phyloP scores from a whole-genome alignment of 1,284 basidiomycete genomes.

The Blastosporella zonata region DNA sequence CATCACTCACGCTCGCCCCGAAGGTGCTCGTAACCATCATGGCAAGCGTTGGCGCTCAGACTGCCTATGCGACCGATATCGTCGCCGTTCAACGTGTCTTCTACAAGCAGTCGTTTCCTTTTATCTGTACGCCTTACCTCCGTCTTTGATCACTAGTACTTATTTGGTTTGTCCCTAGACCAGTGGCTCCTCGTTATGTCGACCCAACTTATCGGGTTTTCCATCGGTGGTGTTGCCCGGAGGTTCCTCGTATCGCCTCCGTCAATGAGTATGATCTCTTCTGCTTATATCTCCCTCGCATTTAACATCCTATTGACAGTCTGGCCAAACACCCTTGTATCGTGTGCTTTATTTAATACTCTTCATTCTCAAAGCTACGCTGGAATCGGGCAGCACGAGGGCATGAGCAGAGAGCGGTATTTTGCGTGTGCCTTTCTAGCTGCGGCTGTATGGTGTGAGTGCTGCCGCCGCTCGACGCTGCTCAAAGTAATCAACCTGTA shows the following conservation, averaged over 20 bases:
- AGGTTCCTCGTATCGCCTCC: conserved; percentile 74
- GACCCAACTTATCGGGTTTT: conserved; percentile 69
- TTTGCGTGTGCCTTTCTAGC: conserved; percentile 40
- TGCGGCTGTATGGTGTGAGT: conserved; percentile 61
- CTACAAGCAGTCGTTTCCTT: conserved; percentile 41
- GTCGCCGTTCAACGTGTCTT: conserved; percentile 61
- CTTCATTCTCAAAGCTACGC: conserved; percentile 62
- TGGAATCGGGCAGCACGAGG: conserved; percentile 62
- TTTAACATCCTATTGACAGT: conserved; percentile 35
- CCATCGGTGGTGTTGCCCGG: conserved; percentile 59
- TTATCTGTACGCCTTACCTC: conserved; percentile 23
- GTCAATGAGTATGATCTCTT: conserved; percentile 55
- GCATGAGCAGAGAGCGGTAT: conserved; percentile 72
- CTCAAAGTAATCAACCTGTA: background rate
- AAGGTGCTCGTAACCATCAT: conserved; percentile 62
- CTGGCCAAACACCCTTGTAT: conserved; percentile 79
- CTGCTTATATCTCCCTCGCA: background rate
- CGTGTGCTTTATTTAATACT: conserved; percentile 76
- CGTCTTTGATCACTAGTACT: conserved; percentile 7
- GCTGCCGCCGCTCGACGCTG: background rate
- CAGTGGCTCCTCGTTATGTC: conserved; percentile 61
- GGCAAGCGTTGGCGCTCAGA: conserved; percentile 58
- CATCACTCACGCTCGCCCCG: conserved; percentile 11
- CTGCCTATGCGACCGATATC: conserved; percentile 65
- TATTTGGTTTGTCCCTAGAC: conserved; percentile 24